phyloP scores from a whole-genome alignment of 2,329 filamentous ascomycete genomes.

The Colletotrichum lupini region DNA sequence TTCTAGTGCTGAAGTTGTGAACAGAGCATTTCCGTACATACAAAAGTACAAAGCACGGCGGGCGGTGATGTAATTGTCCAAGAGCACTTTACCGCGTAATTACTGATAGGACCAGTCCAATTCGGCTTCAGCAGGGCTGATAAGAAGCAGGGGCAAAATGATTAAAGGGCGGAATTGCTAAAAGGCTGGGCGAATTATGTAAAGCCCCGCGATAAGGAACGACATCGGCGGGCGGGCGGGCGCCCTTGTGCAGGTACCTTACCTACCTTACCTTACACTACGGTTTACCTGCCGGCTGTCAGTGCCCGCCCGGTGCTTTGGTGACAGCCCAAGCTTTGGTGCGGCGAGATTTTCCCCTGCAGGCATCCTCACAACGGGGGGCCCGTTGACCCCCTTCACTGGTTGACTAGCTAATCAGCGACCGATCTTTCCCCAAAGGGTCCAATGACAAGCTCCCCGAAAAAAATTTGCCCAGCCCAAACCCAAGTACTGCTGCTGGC shows the following conservation, averaged over 20 bases:
- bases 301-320: not conserved
- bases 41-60: not conserved
- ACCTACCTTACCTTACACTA: too few species aligned
- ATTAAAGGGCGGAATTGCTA: not conserved
- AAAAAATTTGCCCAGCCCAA: constrained; percentile 24
- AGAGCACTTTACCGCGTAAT: too few species aligned
- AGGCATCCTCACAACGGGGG: not conserved
- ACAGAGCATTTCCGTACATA: not conserved
- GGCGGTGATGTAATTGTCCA: constrained; percentile 24
- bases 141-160: constrained; percentile 13
- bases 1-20: not conserved
- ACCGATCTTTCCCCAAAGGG: constrained; percentile 19
- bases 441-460: constrained; percentile 36
- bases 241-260: not conserved
- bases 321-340: not conserved
- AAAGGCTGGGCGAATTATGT: constrained; percentile 21
- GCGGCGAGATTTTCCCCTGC: constrained; percentile 25
- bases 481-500: constrained; percentile 7
- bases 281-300: too few species aligned
- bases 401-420: constrained; percentile 15
- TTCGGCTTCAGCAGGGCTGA: constrained; percentile 27
- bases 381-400: constrained; percentile 4
- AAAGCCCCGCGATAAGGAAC: constrained; percentile 31
- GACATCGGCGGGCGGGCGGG: constrained; percentile 16
- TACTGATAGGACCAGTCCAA: not conserved